Conservation (phyloP, 495 filamentous ascomycete genomes). For the Poronia punctata region DNA sequence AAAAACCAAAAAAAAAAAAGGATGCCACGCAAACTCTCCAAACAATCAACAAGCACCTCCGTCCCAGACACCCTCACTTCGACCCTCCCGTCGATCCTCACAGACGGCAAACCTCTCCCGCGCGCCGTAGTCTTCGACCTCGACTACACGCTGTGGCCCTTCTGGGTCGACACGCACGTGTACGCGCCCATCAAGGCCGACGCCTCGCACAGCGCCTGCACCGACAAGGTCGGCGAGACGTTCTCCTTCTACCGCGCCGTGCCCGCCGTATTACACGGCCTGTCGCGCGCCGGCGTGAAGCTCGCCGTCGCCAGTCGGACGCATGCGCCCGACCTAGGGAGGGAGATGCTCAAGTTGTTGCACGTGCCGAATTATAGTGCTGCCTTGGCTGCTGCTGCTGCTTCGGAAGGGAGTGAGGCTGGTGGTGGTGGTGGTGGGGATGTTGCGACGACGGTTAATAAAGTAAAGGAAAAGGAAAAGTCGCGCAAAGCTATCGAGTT, state of each 20-base stretch:
- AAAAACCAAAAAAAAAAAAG: neutral
- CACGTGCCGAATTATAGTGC: constrained; percentile 38
- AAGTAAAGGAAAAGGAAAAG: constrained; percentile 27
- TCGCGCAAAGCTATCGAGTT: constrained; percentile 57
- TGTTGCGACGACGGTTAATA: no score
- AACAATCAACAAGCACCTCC: constrained; percentile 18
- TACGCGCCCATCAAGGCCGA: constrained; percentile 65
- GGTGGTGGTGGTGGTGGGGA: constrained; percentile 2
- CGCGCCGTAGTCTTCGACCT: constrained; percentile 87
- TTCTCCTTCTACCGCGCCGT: constrained; percentile 80
- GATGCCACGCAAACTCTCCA: constrained; percentile 18
- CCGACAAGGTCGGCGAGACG: constrained; percentile 62
- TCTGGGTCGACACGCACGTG: constrained; percentile 94
- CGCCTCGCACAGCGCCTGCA: constrained; percentile 42
- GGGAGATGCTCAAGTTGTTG: constrained; percentile 71
- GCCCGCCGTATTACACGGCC: constrained; percentile 59
- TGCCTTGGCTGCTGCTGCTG: neutral
- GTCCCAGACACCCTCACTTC: neutral
- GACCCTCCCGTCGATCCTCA: constrained; percentile 36
- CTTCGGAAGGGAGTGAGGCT: neutral
- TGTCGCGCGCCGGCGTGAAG: constrained; percentile 46
- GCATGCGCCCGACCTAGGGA: constrained; percentile 67
- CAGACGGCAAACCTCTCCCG: constrained; percentile 73
- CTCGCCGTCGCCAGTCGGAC: constrained; percentile 82
- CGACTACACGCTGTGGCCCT: constrained; percentile 96